Evolutionary conservation across 75 land plant genomes (phyloP).

Genomic region (Pinus taeda): DNA sequence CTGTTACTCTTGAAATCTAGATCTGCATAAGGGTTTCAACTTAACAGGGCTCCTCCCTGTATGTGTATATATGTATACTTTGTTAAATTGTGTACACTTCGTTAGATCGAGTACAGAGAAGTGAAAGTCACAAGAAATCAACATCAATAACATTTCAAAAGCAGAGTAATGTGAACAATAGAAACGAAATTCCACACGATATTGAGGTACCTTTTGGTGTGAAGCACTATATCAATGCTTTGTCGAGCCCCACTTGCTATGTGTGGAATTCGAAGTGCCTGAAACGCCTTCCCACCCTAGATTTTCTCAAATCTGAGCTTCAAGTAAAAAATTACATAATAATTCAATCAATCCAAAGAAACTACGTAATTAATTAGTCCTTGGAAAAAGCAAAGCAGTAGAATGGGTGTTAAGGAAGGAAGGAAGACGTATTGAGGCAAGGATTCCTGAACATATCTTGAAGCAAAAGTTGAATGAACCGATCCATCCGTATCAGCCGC

Average conservation of each 20-base stretch:
- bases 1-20: neutral
- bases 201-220: slow-evolving; percentile 55
- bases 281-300: slow-evolving; percentile 53
- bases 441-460: too few species aligned
- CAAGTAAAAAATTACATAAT: too few species aligned
- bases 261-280: slow-evolving; percentile 82
- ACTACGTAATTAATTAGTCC: too few species aligned
- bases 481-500: too few species aligned
- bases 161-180: neutral
- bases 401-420: too few species aligned
- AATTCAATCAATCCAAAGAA: too few species aligned
- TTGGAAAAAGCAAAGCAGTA: too few species aligned
- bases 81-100: neutral
- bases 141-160: neutral
- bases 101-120: neutral
- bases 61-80: too few species aligned
- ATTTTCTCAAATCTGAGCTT: slow-evolving; percentile 59
- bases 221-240: slow-evolving; percentile 68
- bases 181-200: neutral
- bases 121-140: neutral
- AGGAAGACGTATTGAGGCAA: too few species aligned
- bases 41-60: too few species aligned
- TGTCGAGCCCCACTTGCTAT: slow-evolving; percentile 47
- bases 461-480: too few species aligned
- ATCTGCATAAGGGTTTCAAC: neutral